phyloP scores from a whole-genome alignment of 768 basidiomycete species.

The Termitomyces sp. region DNA sequence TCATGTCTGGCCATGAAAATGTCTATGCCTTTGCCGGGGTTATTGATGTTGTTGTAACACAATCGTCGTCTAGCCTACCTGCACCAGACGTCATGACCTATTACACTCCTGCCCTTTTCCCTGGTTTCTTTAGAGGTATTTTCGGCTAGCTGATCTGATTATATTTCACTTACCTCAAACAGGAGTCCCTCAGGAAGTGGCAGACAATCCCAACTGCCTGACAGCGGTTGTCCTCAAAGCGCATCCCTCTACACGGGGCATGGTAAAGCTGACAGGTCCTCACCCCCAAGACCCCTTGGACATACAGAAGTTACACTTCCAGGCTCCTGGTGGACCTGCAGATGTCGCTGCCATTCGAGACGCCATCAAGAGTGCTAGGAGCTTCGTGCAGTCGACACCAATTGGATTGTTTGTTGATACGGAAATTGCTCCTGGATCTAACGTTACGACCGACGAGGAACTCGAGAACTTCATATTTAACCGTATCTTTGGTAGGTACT shows the following conservation, averaged over 20 bases:
- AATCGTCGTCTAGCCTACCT: slow-evolving; percentile 16
- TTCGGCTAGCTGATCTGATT: neutral
- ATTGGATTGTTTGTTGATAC: slow-evolving; percentile 16
- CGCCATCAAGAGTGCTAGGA: slow-evolving; percentile 19
- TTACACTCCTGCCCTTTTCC: slow-evolving; percentile 19
- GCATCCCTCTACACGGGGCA: slow-evolving; percentile 24
- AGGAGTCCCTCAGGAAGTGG: slow-evolving; percentile 19
- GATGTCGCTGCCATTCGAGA: slow-evolving; percentile 22
- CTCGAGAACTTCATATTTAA: slow-evolving; percentile 20
- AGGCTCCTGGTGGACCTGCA: slow-evolving; percentile 17
- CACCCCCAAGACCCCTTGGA: slow-evolving; percentile 25
- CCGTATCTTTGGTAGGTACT: slow-evolving; percentile 18
- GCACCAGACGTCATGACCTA: slow-evolving; percentile 25
- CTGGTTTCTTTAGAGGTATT: slow-evolving; percentile 8
- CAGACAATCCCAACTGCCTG: slow-evolving; percentile 18
- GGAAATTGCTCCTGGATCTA: slow-evolving; percentile 18
- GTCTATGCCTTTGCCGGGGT: slow-evolving; percentile 21
- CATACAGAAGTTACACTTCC: slow-evolving; percentile 26
- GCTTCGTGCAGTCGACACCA: slow-evolving; percentile 14
- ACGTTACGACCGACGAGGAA: slow-evolving; percentile 16
- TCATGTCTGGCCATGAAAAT: slow-evolving; percentile 16
- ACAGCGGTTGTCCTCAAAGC: slow-evolving; percentile 22
- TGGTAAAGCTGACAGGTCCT: slow-evolving; percentile 24
- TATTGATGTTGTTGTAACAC: slow-evolving; percentile 16
- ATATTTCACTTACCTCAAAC: neutral